Evolutionary conservation across 1,139 yeast species (phyloP), one percentile per base, ranked within the genome.

Genomic region (Candida frijolesensis): DNA sequence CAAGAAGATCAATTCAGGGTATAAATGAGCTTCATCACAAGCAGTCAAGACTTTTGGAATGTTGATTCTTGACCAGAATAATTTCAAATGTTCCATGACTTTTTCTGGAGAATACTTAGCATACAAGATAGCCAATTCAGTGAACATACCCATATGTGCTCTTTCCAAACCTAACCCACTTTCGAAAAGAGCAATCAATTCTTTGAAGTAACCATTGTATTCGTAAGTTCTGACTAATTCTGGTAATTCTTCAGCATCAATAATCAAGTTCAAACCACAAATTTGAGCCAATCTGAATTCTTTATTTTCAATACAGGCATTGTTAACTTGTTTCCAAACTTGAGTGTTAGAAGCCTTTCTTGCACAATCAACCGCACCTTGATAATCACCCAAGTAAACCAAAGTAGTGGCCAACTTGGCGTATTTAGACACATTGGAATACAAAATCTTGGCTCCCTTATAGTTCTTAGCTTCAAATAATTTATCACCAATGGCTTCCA

Each of bases 141-240:
- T 94, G 68, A 95, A 94, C 98, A 94, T 94, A 62, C 98, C 99
- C 98, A 94, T 94, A 67, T 95, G 99, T 38, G 99, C 99, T 69
- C 99, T 88, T 77, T 94, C 99, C 61, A 94, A 82, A 47, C 96
- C 96, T 54, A 94, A 81, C 60, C 99, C 99, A 61, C 91, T 95
- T 73, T 94, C 99, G 64, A 94, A 90, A 63, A 94, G 82, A 15
- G 97, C 83, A 59, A 94, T 89, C 57, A 95, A 80, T 74, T 95
- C 97, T 57, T 85, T 88, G 72, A 92, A 91, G 73, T 90, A 90
- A 45, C 99, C 99, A 61, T 87, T 84, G 69, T 81, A 78, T 73
- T 94, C 98, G 67, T 94, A 94, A 60, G 88, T 88, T 55, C 75
- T 79, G 49, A 94, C 98, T 59, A 94, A 79, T 65, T 89, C 97